Evolutionary conservation across 2,329 filamentous ascomycete genomes (phyloP).

Genomic region (Penicillium verrucosum): DNA sequence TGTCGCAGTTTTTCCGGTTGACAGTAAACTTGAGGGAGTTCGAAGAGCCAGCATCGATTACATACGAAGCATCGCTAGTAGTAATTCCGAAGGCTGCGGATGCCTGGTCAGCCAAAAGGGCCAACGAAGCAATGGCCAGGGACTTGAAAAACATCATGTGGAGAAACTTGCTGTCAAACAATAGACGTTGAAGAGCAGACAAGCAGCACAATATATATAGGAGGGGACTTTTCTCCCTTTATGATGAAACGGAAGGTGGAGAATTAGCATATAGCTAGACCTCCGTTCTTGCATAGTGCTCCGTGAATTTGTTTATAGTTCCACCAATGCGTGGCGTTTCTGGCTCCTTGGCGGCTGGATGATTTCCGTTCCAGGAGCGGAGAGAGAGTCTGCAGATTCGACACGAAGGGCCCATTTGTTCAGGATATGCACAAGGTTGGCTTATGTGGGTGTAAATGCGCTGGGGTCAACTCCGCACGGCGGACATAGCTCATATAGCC

Average conservation of each 20-base stretch:
- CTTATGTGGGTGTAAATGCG: neutral
- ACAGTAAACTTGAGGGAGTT: slow-evolving; percentile 54
- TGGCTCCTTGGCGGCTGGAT: neutral
- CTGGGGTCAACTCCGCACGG: neutral
- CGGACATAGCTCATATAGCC: no score
- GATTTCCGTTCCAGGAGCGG: neutral
- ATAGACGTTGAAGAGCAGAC: neutral
- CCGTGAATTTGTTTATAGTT: slow-evolving; percentile 4
- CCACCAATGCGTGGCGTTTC: slow-evolving; percentile 14
- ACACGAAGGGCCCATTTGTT: neutral
- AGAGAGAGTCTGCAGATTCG: neutral
- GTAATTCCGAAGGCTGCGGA: slow-evolving; percentile 31
- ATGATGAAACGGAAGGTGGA: slow-evolving; percentile 16
- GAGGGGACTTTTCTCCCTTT: neutral
- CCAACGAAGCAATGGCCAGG: slow-evolving; percentile 16
- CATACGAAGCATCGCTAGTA: slow-evolving; percentile 29
- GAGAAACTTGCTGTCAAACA: neutral
- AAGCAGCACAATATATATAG: neutral
- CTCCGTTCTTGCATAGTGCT: slow-evolving; percentile 1
- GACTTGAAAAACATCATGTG: slow-evolving; percentile 19
- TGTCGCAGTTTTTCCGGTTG: slow-evolving; percentile 56
- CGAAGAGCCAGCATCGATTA: slow-evolving; percentile 49
- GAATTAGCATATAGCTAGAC: neutral
- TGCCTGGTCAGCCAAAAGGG: slow-evolving; percentile 21
- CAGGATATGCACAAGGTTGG: neutral